Conservation (phyloP, 176 grass and related monocot genomes). For the Oryza brachyantha region DNA sequence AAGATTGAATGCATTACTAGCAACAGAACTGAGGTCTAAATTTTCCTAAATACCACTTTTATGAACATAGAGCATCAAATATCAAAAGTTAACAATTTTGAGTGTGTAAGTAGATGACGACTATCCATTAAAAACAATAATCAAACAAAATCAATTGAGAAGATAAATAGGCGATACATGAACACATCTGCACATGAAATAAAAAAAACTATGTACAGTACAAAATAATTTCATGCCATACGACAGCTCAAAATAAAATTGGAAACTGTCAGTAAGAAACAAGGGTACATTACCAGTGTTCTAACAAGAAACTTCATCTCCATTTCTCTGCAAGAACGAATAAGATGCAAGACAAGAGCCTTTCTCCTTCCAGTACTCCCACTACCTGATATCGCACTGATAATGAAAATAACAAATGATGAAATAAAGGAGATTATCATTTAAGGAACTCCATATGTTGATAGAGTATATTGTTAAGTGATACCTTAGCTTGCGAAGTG, state of each 20-base stretch:
- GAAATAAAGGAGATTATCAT: slow-evolving; percentile 12
- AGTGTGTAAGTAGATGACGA: background rate
- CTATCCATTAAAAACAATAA: slow-evolving; percentile 16
- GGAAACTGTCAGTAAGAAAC: slow-evolving; percentile 21
- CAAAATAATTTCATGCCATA: background rate
- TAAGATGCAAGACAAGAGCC: slow-evolving; percentile 78
- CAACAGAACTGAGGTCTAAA: background rate
- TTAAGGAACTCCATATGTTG: background rate
- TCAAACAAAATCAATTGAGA: slow-evolving; percentile 7
- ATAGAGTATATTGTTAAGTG: background rate
- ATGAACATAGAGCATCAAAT: background rate
- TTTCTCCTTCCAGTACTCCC: slow-evolving; percentile 79
- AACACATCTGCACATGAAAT: slow-evolving; percentile 16
- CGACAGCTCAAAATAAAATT: slow-evolving; percentile 12
- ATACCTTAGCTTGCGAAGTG: slow-evolving; percentile 82
- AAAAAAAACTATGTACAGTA: slow-evolving; percentile 26
- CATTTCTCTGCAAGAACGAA: slow-evolving; percentile 95
- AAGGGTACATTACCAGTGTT: slow-evolving; percentile 64
- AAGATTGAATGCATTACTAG: slow-evolving; percentile 1
- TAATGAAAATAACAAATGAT: slow-evolving; percentile 32
- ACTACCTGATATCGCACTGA: slow-evolving; percentile 73
- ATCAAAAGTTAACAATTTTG: background rate
- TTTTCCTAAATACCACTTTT: background rate
- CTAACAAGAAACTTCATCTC: slow-evolving; percentile 97
- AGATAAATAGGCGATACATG: slow-evolving; percentile 13